Evolutionary conservation across 805 yeast genomes (phyloP).

Genomic region (Ogataea wickerhamii): DNA sequence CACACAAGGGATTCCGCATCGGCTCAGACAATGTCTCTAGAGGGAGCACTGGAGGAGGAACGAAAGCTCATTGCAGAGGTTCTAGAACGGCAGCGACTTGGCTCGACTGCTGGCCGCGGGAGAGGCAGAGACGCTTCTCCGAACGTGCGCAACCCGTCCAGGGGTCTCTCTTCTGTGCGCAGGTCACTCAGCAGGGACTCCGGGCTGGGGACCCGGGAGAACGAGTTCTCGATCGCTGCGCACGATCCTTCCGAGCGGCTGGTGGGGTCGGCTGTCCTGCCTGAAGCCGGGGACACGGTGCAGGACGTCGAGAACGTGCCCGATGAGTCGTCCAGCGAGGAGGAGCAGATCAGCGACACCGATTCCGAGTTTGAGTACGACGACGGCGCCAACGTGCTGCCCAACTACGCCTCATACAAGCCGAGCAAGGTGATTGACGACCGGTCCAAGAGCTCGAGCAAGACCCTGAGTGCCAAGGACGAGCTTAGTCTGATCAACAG

Average conservation of each 20-base stretch:
- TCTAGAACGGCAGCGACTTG: constrained; percentile 25
- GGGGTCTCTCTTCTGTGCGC: constrained; percentile 23
- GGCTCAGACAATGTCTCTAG: constrained; percentile 28
- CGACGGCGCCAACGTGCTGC: constrained; percentile 56
- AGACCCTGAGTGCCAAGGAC: constrained; percentile 16
- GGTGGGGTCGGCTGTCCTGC: constrained; percentile 10
- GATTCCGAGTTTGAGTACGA: constrained; percentile 59
- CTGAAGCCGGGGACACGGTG: constrained; percentile 10
- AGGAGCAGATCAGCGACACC: constrained; percentile 58
- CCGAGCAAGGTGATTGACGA: constrained; percentile 11
- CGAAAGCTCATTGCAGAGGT: constrained; percentile 29
- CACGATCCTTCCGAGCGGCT: constrained; percentile 74
- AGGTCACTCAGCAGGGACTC: constrained; percentile 25
- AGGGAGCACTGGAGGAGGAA: constrained; percentile 34
- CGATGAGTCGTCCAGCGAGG: constrained; percentile 39
- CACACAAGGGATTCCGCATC: too few relatives aligned
- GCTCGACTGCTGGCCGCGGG: constrained; percentile 14
- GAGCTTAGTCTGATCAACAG: constrained; percentile 22
- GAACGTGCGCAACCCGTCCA: constrained; percentile 14
- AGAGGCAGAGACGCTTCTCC: constrained; percentile 21
- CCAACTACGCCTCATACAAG: constrained; percentile 46
- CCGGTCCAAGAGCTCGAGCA: constrained; percentile 5
- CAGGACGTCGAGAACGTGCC: constrained; percentile 10
- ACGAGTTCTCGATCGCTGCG: constrained; percentile 61
- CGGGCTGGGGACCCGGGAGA: constrained; percentile 18